A percentile compares a stretch with the other conserved stretches of the same genome.
These are phyloP conservation scores for Achaetomiella virescens DNA, from an alignment of 495 filamentous ascomycete species.

Conservation along the genomic window DNA sequence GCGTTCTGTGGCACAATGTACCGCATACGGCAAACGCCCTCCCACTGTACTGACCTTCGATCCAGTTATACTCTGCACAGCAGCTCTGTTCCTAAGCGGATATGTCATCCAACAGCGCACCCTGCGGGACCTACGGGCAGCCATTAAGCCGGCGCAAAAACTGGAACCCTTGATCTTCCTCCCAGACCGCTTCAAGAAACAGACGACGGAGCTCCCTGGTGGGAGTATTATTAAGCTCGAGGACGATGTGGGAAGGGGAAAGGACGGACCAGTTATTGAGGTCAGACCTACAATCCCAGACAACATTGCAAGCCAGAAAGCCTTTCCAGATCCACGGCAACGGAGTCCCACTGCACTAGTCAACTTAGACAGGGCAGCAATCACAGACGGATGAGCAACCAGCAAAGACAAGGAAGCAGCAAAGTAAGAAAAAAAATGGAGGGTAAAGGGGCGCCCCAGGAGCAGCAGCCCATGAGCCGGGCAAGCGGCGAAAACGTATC, in stretches of 20 bases:
- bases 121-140: conserved; percentile 41
- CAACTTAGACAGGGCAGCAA: not conserved
- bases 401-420: not conserved
- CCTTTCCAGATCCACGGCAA: not conserved
- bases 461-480: conserved; percentile 33
- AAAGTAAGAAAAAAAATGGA: conserved; percentile 5
- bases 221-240: conserved; percentile 31
- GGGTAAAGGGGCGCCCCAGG: not conserved
- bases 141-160: conserved; percentile 37
- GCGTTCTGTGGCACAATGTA: not conserved
- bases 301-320: not conserved
- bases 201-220: conserved; percentile 34
- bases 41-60: conserved; percentile 19
- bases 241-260: not conserved
- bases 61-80: conserved; percentile 44
- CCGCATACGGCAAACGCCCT: conserved; percentile 17
- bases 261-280: conserved; percentile 22
- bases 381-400: not conserved
- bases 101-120: conserved; percentile 53
- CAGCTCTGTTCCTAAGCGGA: conserved; percentile 47
- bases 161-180: conserved; percentile 41
- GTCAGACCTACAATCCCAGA: conserved; percentile 28
- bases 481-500: conserved; percentile 43
- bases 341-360: not conserved
- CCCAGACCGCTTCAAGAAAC: conserved; percentile 32